These are phyloP conservation scores for Closterium sp. DNA, from an alignment of 139 green algal genomes.

Conservation along the genomic window DNA sequence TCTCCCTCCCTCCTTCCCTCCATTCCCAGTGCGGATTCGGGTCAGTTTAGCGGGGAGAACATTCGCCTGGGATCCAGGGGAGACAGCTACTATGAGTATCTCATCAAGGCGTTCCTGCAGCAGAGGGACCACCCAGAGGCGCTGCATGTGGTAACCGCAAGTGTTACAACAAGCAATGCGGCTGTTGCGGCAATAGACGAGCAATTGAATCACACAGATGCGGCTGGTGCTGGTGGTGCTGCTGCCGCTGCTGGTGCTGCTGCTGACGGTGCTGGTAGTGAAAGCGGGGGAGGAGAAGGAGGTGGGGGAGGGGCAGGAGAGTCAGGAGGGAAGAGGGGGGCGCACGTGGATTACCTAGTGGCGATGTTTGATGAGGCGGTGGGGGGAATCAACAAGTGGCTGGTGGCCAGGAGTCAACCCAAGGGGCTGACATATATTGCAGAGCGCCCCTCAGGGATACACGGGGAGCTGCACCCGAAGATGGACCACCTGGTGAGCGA, in stretches of 20 bases:
- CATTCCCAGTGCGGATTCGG: conserved; percentile 43
- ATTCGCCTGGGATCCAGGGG: conserved; percentile 62
- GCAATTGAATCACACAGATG: too few relatives aligned
- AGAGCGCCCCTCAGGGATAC: conserved; percentile 43
- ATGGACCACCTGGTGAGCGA: conserved; percentile 68
- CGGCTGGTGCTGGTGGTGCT: conserved; percentile 29
- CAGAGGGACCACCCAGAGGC: conserved; percentile 34
- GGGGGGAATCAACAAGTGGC: conserved; percentile 64
- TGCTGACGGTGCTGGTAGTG: conserved; percentile 33
- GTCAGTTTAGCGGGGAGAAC: conserved; percentile 34
- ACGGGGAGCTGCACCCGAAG: conserved; percentile 20
- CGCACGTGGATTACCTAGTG: conserved; percentile 19
- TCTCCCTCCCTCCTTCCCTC: neutral
- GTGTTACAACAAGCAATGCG: too few relatives aligned
- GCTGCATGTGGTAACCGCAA: neutral
- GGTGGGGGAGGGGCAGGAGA: too few relatives aligned
- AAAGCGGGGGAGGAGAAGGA: too few relatives aligned
- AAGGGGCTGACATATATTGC: conserved; percentile 57
- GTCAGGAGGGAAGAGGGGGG: too few relatives aligned
- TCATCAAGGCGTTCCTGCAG: conserved; percentile 66
- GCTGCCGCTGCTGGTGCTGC: neutral
- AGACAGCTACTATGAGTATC: conserved; percentile 81
- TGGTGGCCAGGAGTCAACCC: conserved; percentile 56
- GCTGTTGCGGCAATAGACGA: too few relatives aligned
- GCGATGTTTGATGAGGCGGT: conserved; percentile 65